Evolutionary conservation across 139 green algal genomes (phyloP).

Genomic region (Volvox reticuliferus): DNA sequence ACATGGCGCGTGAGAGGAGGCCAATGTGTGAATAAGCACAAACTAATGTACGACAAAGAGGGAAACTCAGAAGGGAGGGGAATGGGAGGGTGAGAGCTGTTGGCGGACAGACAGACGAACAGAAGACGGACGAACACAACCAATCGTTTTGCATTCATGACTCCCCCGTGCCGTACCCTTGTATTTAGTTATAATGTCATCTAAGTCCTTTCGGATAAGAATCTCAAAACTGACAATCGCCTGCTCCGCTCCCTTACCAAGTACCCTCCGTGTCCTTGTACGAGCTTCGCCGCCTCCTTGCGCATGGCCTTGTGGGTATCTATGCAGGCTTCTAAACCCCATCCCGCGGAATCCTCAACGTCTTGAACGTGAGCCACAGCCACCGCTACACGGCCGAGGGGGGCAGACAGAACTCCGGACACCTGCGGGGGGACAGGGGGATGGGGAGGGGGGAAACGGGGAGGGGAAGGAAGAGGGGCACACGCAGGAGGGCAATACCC

Average conservation of each 20-base stretch:
- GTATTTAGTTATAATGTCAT: background rate
- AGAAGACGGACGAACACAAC: background rate
- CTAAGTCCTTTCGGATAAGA: too few species aligned
- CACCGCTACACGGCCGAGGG: background rate
- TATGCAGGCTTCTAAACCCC: background rate
- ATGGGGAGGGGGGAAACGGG: too few species aligned
- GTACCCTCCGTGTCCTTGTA: background rate
- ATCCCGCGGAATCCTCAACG: background rate
- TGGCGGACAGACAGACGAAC: background rate
- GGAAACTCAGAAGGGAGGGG: too few species aligned
- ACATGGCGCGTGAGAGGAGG: background rate
- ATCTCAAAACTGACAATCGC: too few species aligned
- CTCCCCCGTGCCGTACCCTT: background rate
- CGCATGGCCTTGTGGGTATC: background rate
- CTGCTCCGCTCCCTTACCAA: background rate
- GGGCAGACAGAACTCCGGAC: background rate
- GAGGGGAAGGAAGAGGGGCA: too few species aligned
- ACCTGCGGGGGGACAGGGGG: background rate
- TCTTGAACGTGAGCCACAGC: background rate
- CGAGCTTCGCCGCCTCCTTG: background rate
- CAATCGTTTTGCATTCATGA: background rate
- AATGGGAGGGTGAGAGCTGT: too few species aligned
- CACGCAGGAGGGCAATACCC: too few species aligned
- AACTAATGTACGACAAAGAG: too few species aligned
- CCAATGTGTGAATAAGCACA: too few species aligned